A percentile compares a stretch with the other conserved stretches of the same genome.
phyloP scores from a whole-genome alignment of 495 filamentous ascomycete species.

The Cairneyella variabilis region DNA sequence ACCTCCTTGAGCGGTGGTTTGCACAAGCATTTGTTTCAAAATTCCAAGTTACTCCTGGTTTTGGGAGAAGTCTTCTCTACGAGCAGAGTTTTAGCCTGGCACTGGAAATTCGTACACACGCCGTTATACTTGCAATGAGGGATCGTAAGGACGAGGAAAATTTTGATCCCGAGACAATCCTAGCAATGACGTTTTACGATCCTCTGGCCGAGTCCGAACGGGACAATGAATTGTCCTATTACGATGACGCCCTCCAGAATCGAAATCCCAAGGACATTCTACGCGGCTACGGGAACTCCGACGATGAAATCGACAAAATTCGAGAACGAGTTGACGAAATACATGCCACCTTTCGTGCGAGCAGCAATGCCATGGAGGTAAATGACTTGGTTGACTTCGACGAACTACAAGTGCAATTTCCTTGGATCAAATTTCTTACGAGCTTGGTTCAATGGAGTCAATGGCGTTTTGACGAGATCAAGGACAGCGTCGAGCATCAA shows the following conservation, averaged over 20 bases:
- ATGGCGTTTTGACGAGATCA: conserved; percentile 26
- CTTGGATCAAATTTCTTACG: conserved; percentile 29
- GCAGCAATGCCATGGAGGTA: conserved; percentile 12
- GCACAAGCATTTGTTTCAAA: conserved; percentile 28
- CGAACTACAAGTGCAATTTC: conserved; percentile 25
- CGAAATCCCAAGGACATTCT: conserved; percentile 10
- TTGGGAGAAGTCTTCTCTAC: conserved; percentile 27
- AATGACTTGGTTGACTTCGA: conserved; percentile 31
- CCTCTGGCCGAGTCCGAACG: background rate
- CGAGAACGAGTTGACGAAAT: conserved; percentile 27
- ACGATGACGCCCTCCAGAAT: conserved; percentile 10
- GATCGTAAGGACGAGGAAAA: conserved; percentile 20
- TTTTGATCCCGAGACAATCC: conserved; percentile 29
- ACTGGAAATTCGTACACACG: conserved; percentile 38
- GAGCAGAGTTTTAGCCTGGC: conserved; percentile 33
- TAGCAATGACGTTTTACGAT: conserved; percentile 28
- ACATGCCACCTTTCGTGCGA: conserved; percentile 20
- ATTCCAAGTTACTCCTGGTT: conserved; percentile 12
- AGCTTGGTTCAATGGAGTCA: conserved; percentile 23
- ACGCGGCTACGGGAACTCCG: conserved; percentile 1
- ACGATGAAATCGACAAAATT: conserved; percentile 8
- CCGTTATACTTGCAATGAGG: conserved; percentile 25
- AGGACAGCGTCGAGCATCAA: conserved; percentile 16
- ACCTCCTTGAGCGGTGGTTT: conserved; percentile 31
- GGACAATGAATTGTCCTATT: background rate